phyloP scores from a whole-genome alignment of 2,329 filamentous ascomycete species.

The Fusarium clavum region DNA sequence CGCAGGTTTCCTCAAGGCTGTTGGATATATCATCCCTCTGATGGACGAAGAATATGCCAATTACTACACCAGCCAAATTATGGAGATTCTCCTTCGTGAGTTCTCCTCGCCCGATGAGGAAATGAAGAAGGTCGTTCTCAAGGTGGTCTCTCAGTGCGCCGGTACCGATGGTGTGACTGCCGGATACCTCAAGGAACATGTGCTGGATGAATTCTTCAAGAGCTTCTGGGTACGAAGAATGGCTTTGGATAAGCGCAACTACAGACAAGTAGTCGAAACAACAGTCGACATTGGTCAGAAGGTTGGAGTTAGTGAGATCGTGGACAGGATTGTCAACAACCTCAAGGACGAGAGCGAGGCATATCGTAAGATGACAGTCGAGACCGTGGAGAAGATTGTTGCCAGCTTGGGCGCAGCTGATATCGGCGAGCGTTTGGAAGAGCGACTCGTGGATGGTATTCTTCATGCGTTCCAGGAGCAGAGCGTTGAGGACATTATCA shows the following conservation, averaged over 20 bases:
- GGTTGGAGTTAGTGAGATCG: constrained; percentile 95
- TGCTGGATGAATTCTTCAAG: constrained; percentile 97
- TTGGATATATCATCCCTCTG: constrained; percentile 96
- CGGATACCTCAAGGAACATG: constrained; percentile 93
- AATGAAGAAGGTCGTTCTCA: constrained; percentile 99
- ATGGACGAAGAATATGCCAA: constrained; percentile 99
- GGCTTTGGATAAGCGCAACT: constrained; percentile 97
- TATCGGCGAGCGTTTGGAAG: constrained; percentile 91
- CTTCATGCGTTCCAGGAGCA: constrained; percentile 98
- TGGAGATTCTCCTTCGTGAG: constrained; percentile 96
- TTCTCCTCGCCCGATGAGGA: constrained; percentile 98
- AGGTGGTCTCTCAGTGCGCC: constrained; percentile 96
- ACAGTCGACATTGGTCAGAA: constrained; percentile 98
- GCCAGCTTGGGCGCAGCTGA: constrained; percentile 93
- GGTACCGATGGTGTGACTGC: constrained; percentile 95
- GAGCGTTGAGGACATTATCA: constrained; percentile 93
- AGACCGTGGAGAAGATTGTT: constrained; percentile 97
- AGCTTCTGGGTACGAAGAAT: constrained; percentile 98
- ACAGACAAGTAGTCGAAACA: constrained; percentile 96
- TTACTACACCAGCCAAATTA: constrained; percentile 98
- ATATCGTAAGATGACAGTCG: constrained; percentile 98
- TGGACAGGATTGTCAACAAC: constrained; percentile 92
- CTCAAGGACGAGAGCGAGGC: constrained; percentile 98
- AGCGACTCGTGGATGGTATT: constrained; percentile 94
- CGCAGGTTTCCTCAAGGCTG: constrained; percentile 95